Evolutionary conservation across 176 grass and related monocot species (phyloP), one percentile per base, ranked within the genome.

Genomic region (Eremochloa ophiuroides): DNA sequence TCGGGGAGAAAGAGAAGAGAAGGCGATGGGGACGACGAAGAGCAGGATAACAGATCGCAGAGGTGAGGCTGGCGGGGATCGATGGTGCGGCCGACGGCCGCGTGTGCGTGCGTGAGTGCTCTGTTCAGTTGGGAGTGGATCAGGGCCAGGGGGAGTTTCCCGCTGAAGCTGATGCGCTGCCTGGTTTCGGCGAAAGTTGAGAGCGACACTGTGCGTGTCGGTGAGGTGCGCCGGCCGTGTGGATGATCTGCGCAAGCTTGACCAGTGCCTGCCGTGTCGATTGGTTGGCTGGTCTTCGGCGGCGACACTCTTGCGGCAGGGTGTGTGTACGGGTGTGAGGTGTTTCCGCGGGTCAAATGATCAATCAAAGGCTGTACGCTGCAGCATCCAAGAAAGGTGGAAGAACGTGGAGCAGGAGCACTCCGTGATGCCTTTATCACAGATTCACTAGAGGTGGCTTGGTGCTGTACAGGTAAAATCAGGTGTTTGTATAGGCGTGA

Each of bases 1-100:
- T 5, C 25, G 68, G 73, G 55, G 82, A 70, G 62, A 84, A 69
- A 84, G 87, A 62, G 4, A 15, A 20, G 43, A 15, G 27, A 26
- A 9, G 28, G 22, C 7, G 51, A 23, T 55, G 7, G 20, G 56
- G 23, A 10, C 42, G 69, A 30, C 41, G 26, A 16, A n/a, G n/a
- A n/a, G n/a, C n/a, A n/a, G 1, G 42, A 48, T 72, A 73, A 31
- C 69, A 11, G 25, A 44, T 16, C 23, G 67, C 13, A 10, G 1
- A 2, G 44, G 14, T 0, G 44, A 47, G 44, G 14, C 34, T 40
- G 15, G 2, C 1, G 34, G 14, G 38, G 66, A 2, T 12, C 66
- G n/a, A 23, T 23, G n/a, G 67, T n/a, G 4, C 38, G 37, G 37
- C n/a, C 10, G 62, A 37, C 37, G 67, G 39, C 39, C 67, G 39